phyloP scores from a whole-genome alignment of 2,329 filamentous ascomycete genomes.

The Penicillium rolfsii region DNA sequence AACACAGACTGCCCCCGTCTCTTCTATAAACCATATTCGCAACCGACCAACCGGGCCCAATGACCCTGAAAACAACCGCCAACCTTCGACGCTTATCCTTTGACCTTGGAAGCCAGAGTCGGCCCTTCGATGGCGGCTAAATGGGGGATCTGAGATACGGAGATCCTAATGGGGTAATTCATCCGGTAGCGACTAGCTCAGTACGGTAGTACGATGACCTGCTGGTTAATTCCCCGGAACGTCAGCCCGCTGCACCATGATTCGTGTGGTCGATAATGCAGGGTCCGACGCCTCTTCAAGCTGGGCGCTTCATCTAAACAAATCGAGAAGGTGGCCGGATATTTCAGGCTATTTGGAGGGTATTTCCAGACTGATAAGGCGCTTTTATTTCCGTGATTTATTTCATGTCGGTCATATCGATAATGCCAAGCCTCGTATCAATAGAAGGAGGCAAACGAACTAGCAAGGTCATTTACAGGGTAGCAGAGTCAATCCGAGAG shows the following conservation, averaged over 20 bases:
- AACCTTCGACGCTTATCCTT: neutral
- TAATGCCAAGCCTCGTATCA: neutral
- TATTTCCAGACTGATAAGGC: neutral
- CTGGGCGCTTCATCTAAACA: slow-evolving; percentile 2
- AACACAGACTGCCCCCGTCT: too few species aligned
- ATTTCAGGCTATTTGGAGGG: neutral
- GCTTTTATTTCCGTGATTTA: neutral
- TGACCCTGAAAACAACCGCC: neutral
- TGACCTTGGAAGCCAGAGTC: neutral
- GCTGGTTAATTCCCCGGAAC: neutral
- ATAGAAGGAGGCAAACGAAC: neutral
- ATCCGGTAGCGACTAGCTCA: neutral
- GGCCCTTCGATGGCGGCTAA: neutral
- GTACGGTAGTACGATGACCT: neutral
- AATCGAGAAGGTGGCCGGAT: slow-evolving; percentile 4
- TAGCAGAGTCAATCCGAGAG: neutral
- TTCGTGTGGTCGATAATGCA: neutral
- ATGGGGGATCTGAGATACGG: slow-evolving; percentile 1
- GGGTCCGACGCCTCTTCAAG: neutral
- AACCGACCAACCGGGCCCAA: neutral
- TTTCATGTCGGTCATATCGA: neutral
- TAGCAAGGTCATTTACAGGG: neutral
- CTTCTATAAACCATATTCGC: neutral
- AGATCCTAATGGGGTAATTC: neutral
- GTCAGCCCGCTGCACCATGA: neutral